A percentile compares a stretch with the other conserved stretches of the same genome.
phyloP scores from a whole-genome alignment of 2,329 filamentous ascomycete species.

The Fusarium gaditjirri region DNA sequence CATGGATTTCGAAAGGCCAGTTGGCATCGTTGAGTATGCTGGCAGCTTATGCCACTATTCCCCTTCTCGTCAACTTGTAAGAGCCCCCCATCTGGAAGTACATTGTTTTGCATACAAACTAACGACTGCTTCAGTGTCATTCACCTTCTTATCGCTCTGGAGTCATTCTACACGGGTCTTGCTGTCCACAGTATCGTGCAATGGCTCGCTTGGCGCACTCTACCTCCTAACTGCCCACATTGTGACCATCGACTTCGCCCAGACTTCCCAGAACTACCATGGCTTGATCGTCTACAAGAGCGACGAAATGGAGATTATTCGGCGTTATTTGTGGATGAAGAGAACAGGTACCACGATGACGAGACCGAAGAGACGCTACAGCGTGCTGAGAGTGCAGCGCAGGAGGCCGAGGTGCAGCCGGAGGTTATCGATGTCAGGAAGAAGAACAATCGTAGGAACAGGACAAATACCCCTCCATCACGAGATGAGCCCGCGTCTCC shows the following conservation, averaged over 20 bases:
- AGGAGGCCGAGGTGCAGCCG: constrained; percentile 24
- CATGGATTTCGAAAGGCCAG: constrained; percentile 49
- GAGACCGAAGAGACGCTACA: constrained; percentile 29
- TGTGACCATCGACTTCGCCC: constrained; percentile 53
- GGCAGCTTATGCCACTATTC: constrained; percentile 56
- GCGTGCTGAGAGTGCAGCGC: constrained; percentile 1
- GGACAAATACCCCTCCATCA: constrained; percentile 33
- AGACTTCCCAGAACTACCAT: constrained; percentile 51
- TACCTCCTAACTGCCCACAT: constrained; percentile 54
- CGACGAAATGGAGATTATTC: constrained; percentile 32
- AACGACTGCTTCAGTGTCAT: constrained; percentile 45
- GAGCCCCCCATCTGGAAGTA: neutral
- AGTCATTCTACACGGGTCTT: constrained; percentile 54
- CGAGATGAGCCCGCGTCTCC: constrained; percentile 32
- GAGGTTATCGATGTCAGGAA: constrained; percentile 39
- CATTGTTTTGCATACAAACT: neutral
- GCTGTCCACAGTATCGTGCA: constrained; percentile 53
- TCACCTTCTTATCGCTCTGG: constrained; percentile 52
- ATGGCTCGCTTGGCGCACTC: constrained; percentile 53
- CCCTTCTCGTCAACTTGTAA: constrained; percentile 55
- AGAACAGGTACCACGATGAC: constrained; percentile 44
- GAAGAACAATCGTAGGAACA: constrained; percentile 41
- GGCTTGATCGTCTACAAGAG: constrained; percentile 42
- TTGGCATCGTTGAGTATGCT: constrained; percentile 52
- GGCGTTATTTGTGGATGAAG: constrained; percentile 40